Base-by-base conservation (phyloP, 2,329 filamentous ascomycete species). In the Lachnellula cervina region DNA sequence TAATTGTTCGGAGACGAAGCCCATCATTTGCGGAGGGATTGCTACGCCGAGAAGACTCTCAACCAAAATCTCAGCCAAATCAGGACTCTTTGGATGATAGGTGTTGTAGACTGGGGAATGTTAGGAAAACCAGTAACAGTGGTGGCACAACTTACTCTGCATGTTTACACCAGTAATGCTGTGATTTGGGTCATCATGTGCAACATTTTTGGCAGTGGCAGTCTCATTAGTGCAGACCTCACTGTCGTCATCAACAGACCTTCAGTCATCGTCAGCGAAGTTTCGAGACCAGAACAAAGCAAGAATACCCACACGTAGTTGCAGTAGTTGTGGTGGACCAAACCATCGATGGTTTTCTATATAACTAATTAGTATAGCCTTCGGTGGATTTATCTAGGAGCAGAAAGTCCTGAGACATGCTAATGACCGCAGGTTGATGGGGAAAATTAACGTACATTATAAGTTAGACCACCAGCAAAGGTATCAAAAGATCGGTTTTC, bases 151-250 rank as follows among this genome's bases (percentile, higher is more conserved):
- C 58, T 42, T 59, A 65, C 64, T 38, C 57, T 76, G 72, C 66
- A 75, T 72, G 58, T 75, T 75, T 1, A 70, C 70, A 42, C 74
- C 74, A 16, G 64, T 68, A 49, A 76, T 74, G 48, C 67, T 70
- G 63, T 76, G 74, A 43, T 76, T 73, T 49, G 74, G 74, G 53
- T 76, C 74, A 59, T 76, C 72, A 5, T 71, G 58, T 1, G 73
- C 71, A 47, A 75, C 66, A 55, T 73, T 70, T 28, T 71, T 69
- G 14, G 72, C 71, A 40, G 59, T n/a, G n/a, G n/a, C n/a, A n/a
- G n/a, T n/a, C n/a, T n/a, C n/a, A n/a, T n/a, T n/a, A n/a, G n/a
- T n/a, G n/a, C n/a, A n/a, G n/a, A n/a, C n/a, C n/a, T n/a, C n/a
- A n/a, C n/a, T n/a, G n/a, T n/a, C n/a, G n/a, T n/a, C n/a, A n/a